Evolutionary conservation across 352 stramenopile species (phyloP).

Genomic region (Pythium monospermum): DNA sequence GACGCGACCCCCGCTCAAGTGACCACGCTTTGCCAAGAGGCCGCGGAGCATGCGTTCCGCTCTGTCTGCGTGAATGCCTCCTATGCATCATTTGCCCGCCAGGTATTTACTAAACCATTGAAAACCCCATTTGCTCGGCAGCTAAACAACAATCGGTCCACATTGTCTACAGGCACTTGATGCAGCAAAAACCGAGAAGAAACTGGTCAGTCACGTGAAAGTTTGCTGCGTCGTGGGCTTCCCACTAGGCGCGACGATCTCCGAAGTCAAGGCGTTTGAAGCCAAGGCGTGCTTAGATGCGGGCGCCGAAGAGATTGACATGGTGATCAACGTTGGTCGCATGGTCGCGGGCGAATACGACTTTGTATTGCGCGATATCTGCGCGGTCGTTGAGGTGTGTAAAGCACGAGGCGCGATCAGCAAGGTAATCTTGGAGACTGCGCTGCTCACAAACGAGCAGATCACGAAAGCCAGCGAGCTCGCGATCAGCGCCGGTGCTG

Average conservation of each 20-base stretch:
- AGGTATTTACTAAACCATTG: slow-evolving; percentile 23
- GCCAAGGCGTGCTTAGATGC: slow-evolving; percentile 53
- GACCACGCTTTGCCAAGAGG: slow-evolving; percentile 61
- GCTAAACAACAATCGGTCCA: neutral
- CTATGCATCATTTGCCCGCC: slow-evolving; percentile 54
- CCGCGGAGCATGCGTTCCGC: slow-evolving; percentile 58
- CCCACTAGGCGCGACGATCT: slow-evolving; percentile 54
- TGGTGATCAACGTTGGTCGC: slow-evolving; percentile 79
- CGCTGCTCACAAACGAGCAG: slow-evolving; percentile 61
- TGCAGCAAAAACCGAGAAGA: slow-evolving; percentile 28
- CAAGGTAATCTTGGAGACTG: slow-evolving; percentile 87
- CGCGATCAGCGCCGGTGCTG: slow-evolving; percentile 53
- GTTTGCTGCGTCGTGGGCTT: slow-evolving; percentile 84
- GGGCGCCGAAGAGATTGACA: slow-evolving; percentile 84
- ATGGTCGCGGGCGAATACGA: slow-evolving; percentile 60
- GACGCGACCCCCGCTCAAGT: slow-evolving; percentile 64
- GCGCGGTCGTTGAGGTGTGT: slow-evolving; percentile 60
- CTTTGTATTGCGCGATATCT: slow-evolving; percentile 73
- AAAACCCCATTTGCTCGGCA: too few relatives aligned
- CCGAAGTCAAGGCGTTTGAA: slow-evolving; percentile 70
- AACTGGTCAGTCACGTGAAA: slow-evolving; percentile 42
- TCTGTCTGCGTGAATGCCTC: slow-evolving; percentile 82
- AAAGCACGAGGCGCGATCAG: slow-evolving; percentile 46
- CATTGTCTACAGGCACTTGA: slow-evolving; percentile 32
- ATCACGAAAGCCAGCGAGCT: slow-evolving; percentile 69